phyloP scores from a whole-genome alignment of 352 stramenopile species.

The Pythium phragmiticola region DNA sequence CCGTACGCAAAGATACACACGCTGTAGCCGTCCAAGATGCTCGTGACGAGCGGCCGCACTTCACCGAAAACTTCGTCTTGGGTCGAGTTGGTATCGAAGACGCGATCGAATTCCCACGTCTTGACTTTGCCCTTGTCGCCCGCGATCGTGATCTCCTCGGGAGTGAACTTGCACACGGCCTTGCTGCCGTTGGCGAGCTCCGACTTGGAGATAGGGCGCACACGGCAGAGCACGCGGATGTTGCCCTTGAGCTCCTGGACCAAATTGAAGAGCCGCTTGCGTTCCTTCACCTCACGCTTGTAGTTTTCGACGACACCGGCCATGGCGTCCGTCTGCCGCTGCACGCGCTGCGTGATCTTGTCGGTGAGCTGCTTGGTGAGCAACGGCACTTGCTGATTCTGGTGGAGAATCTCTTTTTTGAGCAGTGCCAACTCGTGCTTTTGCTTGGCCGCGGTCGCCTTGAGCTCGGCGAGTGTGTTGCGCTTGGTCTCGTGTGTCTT shows the following conservation, averaged over 20 bases:
- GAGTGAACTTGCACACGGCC: constrained; percentile 76
- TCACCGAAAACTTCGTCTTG: constrained; percentile 81
- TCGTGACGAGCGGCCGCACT: constrained; percentile 78
- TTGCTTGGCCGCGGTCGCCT: constrained; percentile 50
- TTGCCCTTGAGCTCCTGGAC: constrained; percentile 97
- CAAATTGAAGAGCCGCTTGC: constrained; percentile 93
- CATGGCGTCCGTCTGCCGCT: constrained; percentile 78
- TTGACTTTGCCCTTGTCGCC: constrained; percentile 88
- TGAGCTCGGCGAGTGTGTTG: constrained; percentile 39
- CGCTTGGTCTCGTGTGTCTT: constrained; percentile 65
- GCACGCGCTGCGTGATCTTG: constrained; percentile 67
- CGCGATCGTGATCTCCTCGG: constrained; percentile 73
- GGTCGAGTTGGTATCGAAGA: constrained; percentile 76
- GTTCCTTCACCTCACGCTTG: constrained; percentile 86
- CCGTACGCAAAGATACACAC: constrained; percentile 92
- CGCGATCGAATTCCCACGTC: constrained; percentile 82
- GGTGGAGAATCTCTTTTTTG: constrained; percentile 48
- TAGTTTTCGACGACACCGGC: constrained; percentile 88
- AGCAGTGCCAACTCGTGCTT: constrained; percentile 49
- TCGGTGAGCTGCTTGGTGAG: constrained; percentile 68
- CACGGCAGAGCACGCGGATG: constrained; percentile 96
- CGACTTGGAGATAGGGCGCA: constrained; percentile 90
- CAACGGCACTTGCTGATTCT: constrained; percentile 59
- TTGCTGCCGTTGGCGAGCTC: constrained; percentile 74
- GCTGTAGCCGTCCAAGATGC: constrained; percentile 85